phyloP scores from a whole-genome alignment of 345 rosid species.

The Rhizophora apiculata region DNA sequence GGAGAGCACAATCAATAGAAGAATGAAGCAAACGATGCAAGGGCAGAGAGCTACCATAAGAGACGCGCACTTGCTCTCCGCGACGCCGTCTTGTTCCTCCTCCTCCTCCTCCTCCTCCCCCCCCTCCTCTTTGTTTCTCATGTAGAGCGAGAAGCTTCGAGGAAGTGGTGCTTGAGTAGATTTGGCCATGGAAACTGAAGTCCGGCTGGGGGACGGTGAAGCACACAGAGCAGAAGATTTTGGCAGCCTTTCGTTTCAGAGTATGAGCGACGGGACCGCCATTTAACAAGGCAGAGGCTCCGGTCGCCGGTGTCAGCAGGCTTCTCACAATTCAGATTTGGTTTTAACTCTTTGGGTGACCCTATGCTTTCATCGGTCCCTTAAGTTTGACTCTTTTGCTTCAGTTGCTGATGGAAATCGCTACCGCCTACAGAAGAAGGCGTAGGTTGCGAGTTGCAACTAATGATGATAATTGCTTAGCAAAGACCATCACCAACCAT shows the following conservation, averaged over 20 bases:
- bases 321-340: too few species aligned
- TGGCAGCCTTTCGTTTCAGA: constrained; percentile 24
- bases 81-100: constrained; percentile 23
- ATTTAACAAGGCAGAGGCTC: constrained; percentile 4
- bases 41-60: constrained; percentile 49
- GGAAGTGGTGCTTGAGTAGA: constrained; percentile 20
- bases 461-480: not conserved
- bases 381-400: too few species aligned
- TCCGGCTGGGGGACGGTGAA: constrained; percentile 8
- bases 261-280: constrained; percentile 34
- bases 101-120: constrained; percentile 13
- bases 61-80: constrained; percentile 39
- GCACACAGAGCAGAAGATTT: constrained; percentile 2
- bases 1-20: constrained; percentile 46
- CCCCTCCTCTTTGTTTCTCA: constrained; percentile 24
- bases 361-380: too few species aligned
- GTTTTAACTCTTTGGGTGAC: too few species aligned
- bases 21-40: constrained; percentile 50
- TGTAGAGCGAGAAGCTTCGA: constrained; percentile 34
- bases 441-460: not conserved
- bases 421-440: too few species aligned
- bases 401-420: too few species aligned
- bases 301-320: not conserved
- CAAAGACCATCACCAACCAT: too few species aligned
- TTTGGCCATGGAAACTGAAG: constrained; percentile 34